Evolutionary conservation across 2,329 filamentous ascomycete genomes (phyloP).

Genomic region (Sporothrix sp.): DNA sequence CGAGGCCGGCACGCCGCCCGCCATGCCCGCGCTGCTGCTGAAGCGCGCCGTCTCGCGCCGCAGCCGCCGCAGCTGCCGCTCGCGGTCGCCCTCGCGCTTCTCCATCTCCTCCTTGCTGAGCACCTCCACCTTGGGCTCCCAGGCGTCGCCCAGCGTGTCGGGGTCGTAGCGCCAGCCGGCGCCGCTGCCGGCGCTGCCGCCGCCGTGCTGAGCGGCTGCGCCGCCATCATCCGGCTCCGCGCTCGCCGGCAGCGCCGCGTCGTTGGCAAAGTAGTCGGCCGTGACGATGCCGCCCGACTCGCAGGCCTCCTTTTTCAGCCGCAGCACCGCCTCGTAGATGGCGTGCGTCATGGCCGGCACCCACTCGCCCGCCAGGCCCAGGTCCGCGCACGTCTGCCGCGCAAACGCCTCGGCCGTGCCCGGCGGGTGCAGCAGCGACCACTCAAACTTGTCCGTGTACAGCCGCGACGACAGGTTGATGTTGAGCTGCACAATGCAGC

Average conservation of each 20-base stretch:
- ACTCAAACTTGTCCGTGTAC: slow-evolving; percentile 96
- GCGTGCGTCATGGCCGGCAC: slow-evolving; percentile 88
- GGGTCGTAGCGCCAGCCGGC: slow-evolving; percentile 95
- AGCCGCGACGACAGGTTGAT: slow-evolving; percentile 86
- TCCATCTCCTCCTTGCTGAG: slow-evolving; percentile 95
- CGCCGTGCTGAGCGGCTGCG: no score
- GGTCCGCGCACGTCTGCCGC: slow-evolving; percentile 81
- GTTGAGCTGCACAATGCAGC: slow-evolving; percentile 82
- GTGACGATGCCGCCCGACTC: slow-evolving; percentile 82
- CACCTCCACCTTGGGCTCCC: slow-evolving; percentile 72
- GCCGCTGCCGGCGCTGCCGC: slow-evolving; percentile 16
- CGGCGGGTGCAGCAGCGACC: slow-evolving; percentile 85
- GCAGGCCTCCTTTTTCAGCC: slow-evolving; percentile 91
- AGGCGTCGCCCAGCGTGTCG: slow-evolving; percentile 74
- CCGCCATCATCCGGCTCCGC: no score
- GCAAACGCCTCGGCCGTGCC: slow-evolving; percentile 90
- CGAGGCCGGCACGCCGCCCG: slow-evolving; percentile 61
- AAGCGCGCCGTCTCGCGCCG: slow-evolving; percentile 88
- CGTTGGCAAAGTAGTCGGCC: slow-evolving; percentile 66
- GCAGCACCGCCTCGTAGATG: slow-evolving; percentile 89
- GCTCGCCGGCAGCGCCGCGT: slow-evolving; percentile 49
- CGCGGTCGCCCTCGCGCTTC: slow-evolving; percentile 87
- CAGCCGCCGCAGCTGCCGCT: slow-evolving; percentile 77
- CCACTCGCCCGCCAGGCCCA: slow-evolving; percentile 87
- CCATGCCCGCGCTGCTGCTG: slow-evolving; percentile 73